Evolutionary conservation across 306 rosid species (phyloP).

Genomic region (Cicer bijugum): DNA sequence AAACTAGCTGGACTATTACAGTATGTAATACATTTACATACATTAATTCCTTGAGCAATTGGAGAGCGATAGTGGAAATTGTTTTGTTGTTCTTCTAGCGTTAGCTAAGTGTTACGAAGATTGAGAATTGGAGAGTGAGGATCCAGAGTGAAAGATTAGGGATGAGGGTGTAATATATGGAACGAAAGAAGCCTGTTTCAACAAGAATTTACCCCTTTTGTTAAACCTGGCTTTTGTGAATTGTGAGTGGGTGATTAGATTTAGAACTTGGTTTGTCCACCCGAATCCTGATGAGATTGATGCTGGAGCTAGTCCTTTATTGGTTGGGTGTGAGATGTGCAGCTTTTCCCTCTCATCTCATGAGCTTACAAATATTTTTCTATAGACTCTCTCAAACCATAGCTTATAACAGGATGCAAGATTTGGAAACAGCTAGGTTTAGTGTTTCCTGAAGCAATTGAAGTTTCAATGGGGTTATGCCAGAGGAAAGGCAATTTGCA

Average conservation of each 20-base stretch:
- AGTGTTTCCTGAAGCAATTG: not conserved
- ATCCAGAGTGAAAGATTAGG: slow-evolving; percentile 12
- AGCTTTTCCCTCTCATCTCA: slow-evolving; percentile 6
- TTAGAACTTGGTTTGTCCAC: slow-evolving; percentile 33
- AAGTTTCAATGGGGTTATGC: slow-evolving; percentile 12
- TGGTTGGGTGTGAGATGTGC: not conserved
- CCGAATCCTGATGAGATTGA: slow-evolving; percentile 9
- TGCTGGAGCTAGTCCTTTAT: not conserved
- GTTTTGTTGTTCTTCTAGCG: slow-evolving; percentile 19
- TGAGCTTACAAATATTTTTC: not conserved
- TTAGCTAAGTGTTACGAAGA: slow-evolving; percentile 31
- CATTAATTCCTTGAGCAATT: slow-evolving; percentile 2
- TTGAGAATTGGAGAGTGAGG: slow-evolving; percentile 5
- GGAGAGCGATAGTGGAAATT: slow-evolving; percentile 23
- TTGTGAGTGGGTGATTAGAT: slow-evolving; percentile 21
- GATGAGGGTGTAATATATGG: slow-evolving; percentile 3
- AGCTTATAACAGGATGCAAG: slow-evolving; percentile 17
- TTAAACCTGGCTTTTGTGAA: slow-evolving; percentile 1
- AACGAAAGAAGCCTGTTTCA: not conserved
- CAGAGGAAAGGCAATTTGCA: slow-evolving; percentile 23
- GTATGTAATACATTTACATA: not conserved
- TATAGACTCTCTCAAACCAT: not conserved
- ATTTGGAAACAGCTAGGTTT: not conserved
- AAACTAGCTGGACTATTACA: slow-evolving; percentile 20
- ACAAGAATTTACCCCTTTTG: slow-evolving; percentile 5